Evolutionary conservation across 352 stramenopile species (phyloP).

Genomic region (Aphanomyces cochlioides): DNA sequence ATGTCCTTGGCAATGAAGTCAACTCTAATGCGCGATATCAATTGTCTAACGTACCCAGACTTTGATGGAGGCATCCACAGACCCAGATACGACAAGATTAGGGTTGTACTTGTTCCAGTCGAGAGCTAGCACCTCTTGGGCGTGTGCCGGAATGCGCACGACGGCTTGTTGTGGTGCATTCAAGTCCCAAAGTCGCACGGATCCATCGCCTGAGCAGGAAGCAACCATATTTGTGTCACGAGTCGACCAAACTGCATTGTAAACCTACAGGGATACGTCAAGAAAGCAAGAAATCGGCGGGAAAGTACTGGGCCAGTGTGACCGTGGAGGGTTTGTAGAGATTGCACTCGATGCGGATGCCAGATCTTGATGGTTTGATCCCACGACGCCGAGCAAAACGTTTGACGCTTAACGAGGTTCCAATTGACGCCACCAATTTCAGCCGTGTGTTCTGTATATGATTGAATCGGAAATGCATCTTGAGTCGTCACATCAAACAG

Average conservation of each 20-base stretch:
- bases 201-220: slow-evolving; percentile 73
- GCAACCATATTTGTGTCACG: slow-evolving; percentile 62
- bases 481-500: slow-evolving; percentile 86
- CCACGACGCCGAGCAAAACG: slow-evolving; percentile 85
- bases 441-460: slow-evolving; percentile 82
- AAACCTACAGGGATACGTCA: slow-evolving; percentile 35
- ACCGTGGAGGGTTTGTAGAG: slow-evolving; percentile 69
- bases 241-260: slow-evolving; percentile 84
- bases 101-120: slow-evolving; percentile 94
- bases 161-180: slow-evolving; percentile 44
- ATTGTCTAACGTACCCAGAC: slow-evolving; percentile 56
- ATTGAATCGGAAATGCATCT: slow-evolving; percentile 85
- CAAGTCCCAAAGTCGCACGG: slow-evolving; percentile 79
- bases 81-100: slow-evolving; percentile 82
- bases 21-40: neutral
- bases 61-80: slow-evolving; percentile 78
- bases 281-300: neutral
- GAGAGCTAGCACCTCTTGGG: slow-evolving; percentile 78
- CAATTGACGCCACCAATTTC: slow-evolving; percentile 88
- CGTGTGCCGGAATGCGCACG: slow-evolving; percentile 65
- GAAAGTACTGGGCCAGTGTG: slow-evolving; percentile 50
- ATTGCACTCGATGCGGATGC: slow-evolving; percentile 64
- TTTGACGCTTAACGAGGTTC: slow-evolving; percentile 85
- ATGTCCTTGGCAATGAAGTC: slow-evolving; percentile 49
- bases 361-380: slow-evolving; percentile 86